phyloP scores from a whole-genome alignment of 2,329 filamentous ascomycete species.

The Colletotrichum aenigma region DNA sequence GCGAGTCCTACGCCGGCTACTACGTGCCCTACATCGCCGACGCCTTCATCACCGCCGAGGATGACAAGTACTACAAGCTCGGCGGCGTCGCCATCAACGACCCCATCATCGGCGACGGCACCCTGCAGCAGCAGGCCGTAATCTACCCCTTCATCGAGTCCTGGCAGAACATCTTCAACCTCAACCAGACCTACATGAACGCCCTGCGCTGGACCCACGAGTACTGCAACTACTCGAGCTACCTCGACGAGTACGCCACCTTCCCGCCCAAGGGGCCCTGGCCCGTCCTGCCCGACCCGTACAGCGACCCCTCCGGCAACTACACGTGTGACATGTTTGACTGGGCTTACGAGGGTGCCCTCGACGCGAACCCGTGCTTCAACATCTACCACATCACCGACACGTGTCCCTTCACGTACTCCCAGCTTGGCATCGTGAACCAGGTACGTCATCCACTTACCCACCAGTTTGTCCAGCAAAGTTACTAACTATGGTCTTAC shows the following conservation, averaged over 20 bases:
- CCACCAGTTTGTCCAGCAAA: accelerated
- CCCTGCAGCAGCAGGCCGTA: conserved; percentile 48
- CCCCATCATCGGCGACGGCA: conserved; percentile 63
- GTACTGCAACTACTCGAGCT: conserved; percentile 68
- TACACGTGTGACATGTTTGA: conserved; percentile 60
- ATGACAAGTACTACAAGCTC: conserved; percentile 71
- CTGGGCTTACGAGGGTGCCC: conserved; percentile 58
- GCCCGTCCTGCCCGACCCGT: conserved; percentile 49
- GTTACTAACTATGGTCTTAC: accelerated
- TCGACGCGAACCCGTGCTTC: conserved; percentile 76
- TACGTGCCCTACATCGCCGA: conserved; percentile 76
- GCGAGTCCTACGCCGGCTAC: conserved; percentile 70
- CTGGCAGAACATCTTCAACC: conserved; percentile 62
- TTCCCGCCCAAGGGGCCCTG: conserved; percentile 67
- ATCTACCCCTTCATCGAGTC: conserved; percentile 65
- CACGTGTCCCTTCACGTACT: conserved; percentile 73
- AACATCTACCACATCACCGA: conserved; percentile 78
- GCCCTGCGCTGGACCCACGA: conserved; percentile 57
- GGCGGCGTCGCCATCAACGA: conserved; percentile 76
- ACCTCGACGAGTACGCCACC: conserved; percentile 62
- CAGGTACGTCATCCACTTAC: accelerated
- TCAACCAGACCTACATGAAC: conserved; percentile 64
- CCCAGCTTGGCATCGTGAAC: conserved; percentile 75
- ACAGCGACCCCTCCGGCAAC: conserved; percentile 31
- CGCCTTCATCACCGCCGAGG: conserved; percentile 71